Percentiles rank a stretch among this genome's conserved stretches.
Evolutionary conservation across 2,329 filamentous ascomycete species (phyloP).

Genomic region (Exophiala lecanii-corni): DNA sequence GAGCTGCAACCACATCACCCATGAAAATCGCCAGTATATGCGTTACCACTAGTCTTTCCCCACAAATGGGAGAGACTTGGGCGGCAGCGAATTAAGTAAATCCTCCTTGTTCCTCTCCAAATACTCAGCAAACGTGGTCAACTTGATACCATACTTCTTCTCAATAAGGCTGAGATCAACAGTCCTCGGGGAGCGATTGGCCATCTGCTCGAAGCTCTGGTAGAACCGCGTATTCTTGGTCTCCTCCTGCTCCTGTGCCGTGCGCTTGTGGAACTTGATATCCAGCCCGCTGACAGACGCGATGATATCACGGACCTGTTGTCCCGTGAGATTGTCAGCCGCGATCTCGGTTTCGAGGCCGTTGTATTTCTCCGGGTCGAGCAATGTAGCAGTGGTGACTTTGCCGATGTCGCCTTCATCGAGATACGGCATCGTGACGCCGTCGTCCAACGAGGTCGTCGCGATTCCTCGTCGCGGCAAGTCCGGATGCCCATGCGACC

Average conservation of each 20-base stretch:
- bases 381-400: slow-evolving; percentile 43
- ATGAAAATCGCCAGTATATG: no score
- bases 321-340: slow-evolving; percentile 37
- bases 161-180: slow-evolving; percentile 16
- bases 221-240: slow-evolving; percentile 35
- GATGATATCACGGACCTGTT: slow-evolving; percentile 37
- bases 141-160: slow-evolving; percentile 36
- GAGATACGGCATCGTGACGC: slow-evolving; percentile 40
- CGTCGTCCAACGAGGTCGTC: slow-evolving; percentile 33
- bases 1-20: no score
- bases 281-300: slow-evolving; percentile 31
- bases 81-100: slow-evolving; percentile 11
- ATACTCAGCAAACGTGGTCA: slow-evolving; percentile 44
- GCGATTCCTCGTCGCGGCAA: slow-evolving; percentile 38
- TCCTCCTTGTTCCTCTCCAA: slow-evolving; percentile 37
- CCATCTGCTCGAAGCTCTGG: slow-evolving; percentile 35
- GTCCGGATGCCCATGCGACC: slow-evolving; percentile 33
- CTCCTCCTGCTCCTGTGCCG: slow-evolving; percentile 40
- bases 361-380: slow-evolving; percentile 40
- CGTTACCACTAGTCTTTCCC: no score
- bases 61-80: not conserved
- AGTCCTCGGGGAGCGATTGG: slow-evolving; percentile 30
- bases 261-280: slow-evolving; percentile 37
- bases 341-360: slow-evolving; percentile 39
- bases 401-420: slow-evolving; percentile 47